Evolutionary conservation across 2,329 filamentous ascomycete genomes (phyloP).

Genomic region (Thermoascus crustaceus): DNA sequence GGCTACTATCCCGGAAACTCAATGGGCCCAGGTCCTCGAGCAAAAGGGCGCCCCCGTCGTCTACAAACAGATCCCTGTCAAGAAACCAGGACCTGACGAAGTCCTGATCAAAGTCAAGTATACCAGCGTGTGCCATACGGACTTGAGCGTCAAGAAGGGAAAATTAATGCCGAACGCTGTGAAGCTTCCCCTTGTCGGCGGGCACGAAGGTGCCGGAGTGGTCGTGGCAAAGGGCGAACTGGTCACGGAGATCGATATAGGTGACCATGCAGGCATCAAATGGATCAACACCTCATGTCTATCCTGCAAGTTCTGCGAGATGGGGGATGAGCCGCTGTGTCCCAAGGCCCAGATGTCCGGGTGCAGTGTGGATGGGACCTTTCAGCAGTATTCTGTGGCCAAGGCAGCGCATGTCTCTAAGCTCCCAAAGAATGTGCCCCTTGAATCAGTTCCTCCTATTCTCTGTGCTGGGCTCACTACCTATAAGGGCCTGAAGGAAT

Average conservation of each 20-base stretch:
- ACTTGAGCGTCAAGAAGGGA: conserved; percentile 2
- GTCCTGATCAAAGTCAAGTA: conserved; percentile 80
- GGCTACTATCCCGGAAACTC: conserved; percentile 63
- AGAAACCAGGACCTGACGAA: conserved; percentile 69
- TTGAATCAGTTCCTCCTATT: conserved; percentile 34
- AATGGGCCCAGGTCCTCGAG: conserved; percentile 81
- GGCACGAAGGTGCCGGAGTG: conserved; percentile 42
- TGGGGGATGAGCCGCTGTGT: conserved; percentile 72
- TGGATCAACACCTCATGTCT: conserved; percentile 84
- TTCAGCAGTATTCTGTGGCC: background rate
- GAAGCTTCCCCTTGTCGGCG: too few species aligned
- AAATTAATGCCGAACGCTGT: too few species aligned
- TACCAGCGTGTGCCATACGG: conserved; percentile 73
- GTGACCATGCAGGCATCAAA: conserved; percentile 75
- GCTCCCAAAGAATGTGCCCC: conserved; percentile 24
- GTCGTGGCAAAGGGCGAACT: conserved; percentile 69
- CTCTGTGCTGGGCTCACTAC: conserved; percentile 40
- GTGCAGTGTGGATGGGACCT: background rate
- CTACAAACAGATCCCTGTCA: conserved; percentile 55
- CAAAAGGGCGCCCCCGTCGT: conserved; percentile 58
- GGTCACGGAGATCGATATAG: conserved; percentile 66
- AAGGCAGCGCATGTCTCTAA: background rate
- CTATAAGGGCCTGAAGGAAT: conserved; percentile 34
- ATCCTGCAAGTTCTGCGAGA: conserved; percentile 68
- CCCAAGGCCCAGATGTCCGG: conserved; percentile 40